Evolutionary conservation across 371 early-diverging fungal species (phyloP), one percentile per base, ranked within the genome.

Genomic region (Lichtheimia corymbifera): DNA sequence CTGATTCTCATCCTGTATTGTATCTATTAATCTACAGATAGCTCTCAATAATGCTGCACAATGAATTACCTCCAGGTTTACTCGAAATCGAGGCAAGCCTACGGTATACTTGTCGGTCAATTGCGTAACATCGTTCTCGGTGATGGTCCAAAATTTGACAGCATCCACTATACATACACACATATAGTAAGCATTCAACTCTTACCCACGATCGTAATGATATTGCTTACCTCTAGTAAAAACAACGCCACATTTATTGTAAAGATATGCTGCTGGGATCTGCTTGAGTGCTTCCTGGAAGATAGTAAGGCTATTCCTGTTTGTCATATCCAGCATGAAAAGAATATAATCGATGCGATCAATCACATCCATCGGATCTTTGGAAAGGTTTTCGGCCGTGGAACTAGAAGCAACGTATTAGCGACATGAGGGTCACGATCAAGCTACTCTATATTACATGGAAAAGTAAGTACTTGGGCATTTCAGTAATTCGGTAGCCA

Each of bases 281-380:
- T 42, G 45, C 18, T 66, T 30, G 3, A 73, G 49, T 7, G 60
- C 9, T 40, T 58, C 15, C 5, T 63, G 43, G 1, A 74, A 41
- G 7, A 65, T 30, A 1, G 22, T 5, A 15, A 72, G 20, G 44
- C 74, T 72, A 6, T 57, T 18, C 2, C 43, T 17, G 25, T 72
- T 70, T 0, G 72, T 72, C 66, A 72, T 66, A 42, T 77, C 77
- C 15, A 74, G 66, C 22, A 72, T 18, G 15, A 74, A 43, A n/a
- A 77, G 18, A 0, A 74, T 44, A 50, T 51, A 74, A 40, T 77
- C 77, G 3, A 64, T 49, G 15, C 59, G 56, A 18, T 58, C 35
- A 1, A 70, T 14, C 13, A 45, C n/a, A 13, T 50, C 59, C 17
- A 60, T 25, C 3, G 59, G 17, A 11, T 59, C 52, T 13, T 11